These are phyloP conservation scores for Plantago coronopus DNA, from an alignment of 305 asterid species.

Conservation along the genomic window DNA sequence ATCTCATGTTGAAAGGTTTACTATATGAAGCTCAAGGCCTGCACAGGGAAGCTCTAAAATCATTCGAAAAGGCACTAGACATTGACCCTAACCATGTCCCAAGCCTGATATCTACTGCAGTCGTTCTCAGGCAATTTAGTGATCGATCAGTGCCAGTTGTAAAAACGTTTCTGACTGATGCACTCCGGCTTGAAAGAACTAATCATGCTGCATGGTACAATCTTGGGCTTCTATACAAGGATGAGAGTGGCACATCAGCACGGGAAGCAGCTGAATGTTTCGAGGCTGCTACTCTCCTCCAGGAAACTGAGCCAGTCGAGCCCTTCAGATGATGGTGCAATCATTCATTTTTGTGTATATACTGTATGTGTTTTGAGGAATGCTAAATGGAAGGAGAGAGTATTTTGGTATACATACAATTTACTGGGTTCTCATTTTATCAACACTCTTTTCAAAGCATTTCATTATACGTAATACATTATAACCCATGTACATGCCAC, in stretches of 20 bases:
- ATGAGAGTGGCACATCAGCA: constrained; percentile 34
- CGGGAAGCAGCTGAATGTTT: constrained; percentile 78
- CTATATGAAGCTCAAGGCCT: constrained; percentile 57
- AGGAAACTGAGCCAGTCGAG: constrained; percentile 81
- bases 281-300: constrained; percentile 80
- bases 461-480: too few species aligned
- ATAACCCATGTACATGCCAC: too few species aligned
- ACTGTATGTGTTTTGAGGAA: not conserved
- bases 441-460: too few species aligned
- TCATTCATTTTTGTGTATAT: not conserved
- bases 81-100: constrained; percentile 76
- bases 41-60: constrained; percentile 62
- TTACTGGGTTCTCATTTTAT: too few species aligned
- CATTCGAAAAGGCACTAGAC: constrained; percentile 64
- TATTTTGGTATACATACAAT: not conserved
- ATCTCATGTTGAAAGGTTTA: constrained; percentile 43
- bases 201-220: constrained; percentile 80
- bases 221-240: constrained; percentile 76
- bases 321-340: constrained; percentile 53
- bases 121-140: constrained; percentile 40
- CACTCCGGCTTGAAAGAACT: constrained; percentile 77
- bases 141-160: constrained; percentile 58
- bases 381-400: not conserved
- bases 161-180: constrained; percentile 75
- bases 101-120: constrained; percentile 74